phyloP scores from a whole-genome alignment of 2,329 filamentous ascomycete species.

The Scedosporium apiospermum region DNA sequence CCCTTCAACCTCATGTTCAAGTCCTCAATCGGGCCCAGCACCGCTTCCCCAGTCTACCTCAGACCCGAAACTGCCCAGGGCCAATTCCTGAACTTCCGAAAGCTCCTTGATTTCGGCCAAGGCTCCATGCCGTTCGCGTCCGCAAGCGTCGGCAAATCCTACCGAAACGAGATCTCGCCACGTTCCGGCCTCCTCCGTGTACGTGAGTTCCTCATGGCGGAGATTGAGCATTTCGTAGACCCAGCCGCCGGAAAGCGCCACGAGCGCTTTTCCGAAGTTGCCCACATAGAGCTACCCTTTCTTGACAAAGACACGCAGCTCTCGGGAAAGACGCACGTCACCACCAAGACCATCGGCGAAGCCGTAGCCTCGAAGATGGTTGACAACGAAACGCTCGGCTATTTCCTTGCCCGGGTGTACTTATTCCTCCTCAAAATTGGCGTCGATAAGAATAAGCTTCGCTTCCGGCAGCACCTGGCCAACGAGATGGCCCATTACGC shows the following conservation, averaged over 20 bases:
- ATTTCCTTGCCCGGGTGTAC: slow-evolving; percentile 91
- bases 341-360: slow-evolving; percentile 69
- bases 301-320: slow-evolving; percentile 81
- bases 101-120: slow-evolving; percentile 94
- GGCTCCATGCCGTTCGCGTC: slow-evolving; percentile 94
- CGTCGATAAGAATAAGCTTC: slow-evolving; percentile 76
- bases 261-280: slow-evolving; percentile 74
- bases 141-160: slow-evolving; percentile 93
- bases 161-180: slow-evolving; percentile 96
- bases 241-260: slow-evolving; percentile 94
- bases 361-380: slow-evolving; percentile 76
- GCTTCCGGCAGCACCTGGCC: slow-evolving; percentile 94
- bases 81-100: slow-evolving; percentile 94
- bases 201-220: slow-evolving; percentile 96
- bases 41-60: slow-evolving; percentile 75
- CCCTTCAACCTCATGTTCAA: slow-evolving; percentile 99
- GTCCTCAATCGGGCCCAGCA: slow-evolving; percentile 86
- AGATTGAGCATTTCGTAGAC: slow-evolving; percentile 98
- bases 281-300: slow-evolving; percentile 72
- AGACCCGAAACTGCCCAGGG: slow-evolving; percentile 95
- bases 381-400: slow-evolving; percentile 95
- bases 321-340: slow-evolving; percentile 68
- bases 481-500: slow-evolving; percentile 81
- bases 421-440: slow-evolving; percentile 85
- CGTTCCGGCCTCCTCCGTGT: slow-evolving; percentile 85